A percentile compares a stretch with the other conserved stretches of the same genome.
Evolutionary conservation across 1,139 yeast genomes (phyloP).

Genomic region (Hyphopichia buzzinii): DNA sequence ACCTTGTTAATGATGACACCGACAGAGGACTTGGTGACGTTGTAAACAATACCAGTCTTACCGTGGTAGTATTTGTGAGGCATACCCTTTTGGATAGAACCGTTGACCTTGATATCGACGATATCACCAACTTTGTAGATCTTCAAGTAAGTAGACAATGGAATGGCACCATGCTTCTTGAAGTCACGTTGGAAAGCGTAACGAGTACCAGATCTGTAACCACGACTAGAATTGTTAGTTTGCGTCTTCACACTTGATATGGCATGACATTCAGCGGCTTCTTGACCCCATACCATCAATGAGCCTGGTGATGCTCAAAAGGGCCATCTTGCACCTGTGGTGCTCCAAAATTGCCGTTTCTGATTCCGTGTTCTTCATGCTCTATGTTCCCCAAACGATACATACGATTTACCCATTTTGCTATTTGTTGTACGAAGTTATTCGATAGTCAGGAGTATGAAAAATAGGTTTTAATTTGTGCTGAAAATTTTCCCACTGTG

Average conservation of each 20-base stretch:
- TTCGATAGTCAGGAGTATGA: not conserved
- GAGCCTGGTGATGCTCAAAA: too few relatives aligned
- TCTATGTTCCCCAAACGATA: too few relatives aligned
- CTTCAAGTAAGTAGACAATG: constrained; percentile 96
- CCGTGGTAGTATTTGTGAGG: constrained; percentile 99
- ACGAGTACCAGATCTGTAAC: constrained; percentile 99
- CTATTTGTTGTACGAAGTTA: not conserved
- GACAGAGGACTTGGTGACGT: constrained; percentile 97
- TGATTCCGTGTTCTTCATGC: too few relatives aligned
- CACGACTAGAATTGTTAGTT: constrained; percentile 61
- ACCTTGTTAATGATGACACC: constrained; percentile 98
- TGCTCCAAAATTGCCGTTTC: too few relatives aligned
- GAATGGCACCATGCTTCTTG: constrained; percentile 95
- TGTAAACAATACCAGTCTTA: constrained; percentile 98
- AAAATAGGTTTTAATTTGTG: not conserved
- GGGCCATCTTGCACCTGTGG: too few relatives aligned
- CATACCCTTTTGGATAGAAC: constrained; percentile 99
- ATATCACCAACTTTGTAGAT: constrained; percentile 98
- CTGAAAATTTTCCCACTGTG: constrained; percentile 1
- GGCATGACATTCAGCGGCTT: too few relatives aligned
- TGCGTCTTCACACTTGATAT: too few relatives aligned
- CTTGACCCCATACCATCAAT: too few relatives aligned
- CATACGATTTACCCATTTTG: constrained; percentile 6
- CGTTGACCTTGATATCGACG: constrained; percentile 99
- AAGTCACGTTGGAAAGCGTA: constrained; percentile 99